phyloP scores from a whole-genome alignment of 257 asterid species.

The Solanum peruvianum region DNA sequence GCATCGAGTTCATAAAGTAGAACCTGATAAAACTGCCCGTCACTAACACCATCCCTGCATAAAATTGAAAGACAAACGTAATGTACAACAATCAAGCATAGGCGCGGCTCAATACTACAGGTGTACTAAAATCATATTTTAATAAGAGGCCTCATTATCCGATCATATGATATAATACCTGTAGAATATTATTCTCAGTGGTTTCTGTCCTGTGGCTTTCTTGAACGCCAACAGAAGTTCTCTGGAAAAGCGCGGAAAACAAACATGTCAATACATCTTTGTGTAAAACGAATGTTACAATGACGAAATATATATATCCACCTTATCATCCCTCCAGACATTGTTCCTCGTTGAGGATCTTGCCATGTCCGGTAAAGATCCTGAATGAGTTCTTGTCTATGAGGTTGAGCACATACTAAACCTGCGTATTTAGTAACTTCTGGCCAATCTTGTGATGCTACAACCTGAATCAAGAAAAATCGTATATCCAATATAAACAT shows the following conservation, averaged over 20 bases:
- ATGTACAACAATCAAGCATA: not conserved
- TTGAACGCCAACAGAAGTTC: slow-evolving; percentile 92
- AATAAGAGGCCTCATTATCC: not conserved
- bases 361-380: slow-evolving; percentile 94
- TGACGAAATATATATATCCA: not conserved
- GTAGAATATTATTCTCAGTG: slow-evolving; percentile 93
- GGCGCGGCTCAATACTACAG: not conserved
- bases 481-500: not conserved
- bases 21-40: slow-evolving; percentile 93
- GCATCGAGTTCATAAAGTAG: slow-evolving; percentile 88
- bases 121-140: not conserved
- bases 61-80: not conserved
- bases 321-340: slow-evolving; percentile 99
- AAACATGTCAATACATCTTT: not conserved
- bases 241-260: slow-evolving; percentile 22
- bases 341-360: slow-evolving; percentile 86
- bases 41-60: slow-evolving; percentile 93
- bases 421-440: slow-evolving; percentile 98
- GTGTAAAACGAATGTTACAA: not conserved
- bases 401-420: slow-evolving; percentile 96
- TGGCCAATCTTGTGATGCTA: slow-evolving; percentile 99
- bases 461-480: slow-evolving; percentile 42
- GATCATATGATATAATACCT: slow-evolving; percentile 22
- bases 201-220: slow-evolving; percentile 96
- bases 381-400: slow-evolving; percentile 88